A percentile compares a stretch with the other conserved stretches of the same genome.
Conservation (phyloP, 2,329 filamentous ascomycete species). For the Akanthomyces uredinophilus region DNA sequence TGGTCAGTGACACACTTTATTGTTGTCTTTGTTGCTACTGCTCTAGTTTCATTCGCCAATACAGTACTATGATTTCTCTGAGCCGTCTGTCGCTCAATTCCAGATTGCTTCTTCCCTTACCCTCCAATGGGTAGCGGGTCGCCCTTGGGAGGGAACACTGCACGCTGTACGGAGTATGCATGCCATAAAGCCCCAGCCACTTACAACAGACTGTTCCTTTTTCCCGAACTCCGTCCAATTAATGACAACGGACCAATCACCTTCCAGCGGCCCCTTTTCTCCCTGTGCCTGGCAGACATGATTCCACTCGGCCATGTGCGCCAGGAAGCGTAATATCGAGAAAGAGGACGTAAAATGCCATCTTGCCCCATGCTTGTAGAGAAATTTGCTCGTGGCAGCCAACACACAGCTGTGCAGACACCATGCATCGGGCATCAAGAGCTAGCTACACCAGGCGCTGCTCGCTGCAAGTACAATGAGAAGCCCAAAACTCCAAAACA, state of each 20-base stretch:
- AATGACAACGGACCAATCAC: background rate
- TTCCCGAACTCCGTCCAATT: background rate
- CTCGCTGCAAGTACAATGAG: no score
- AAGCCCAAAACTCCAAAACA: background rate
- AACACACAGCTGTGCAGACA: background rate
- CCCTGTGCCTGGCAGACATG: background rate
- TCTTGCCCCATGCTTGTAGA: no score
- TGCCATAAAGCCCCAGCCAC: background rate
- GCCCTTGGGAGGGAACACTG: no score
- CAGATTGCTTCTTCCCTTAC: background rate
- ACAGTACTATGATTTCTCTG: background rate
- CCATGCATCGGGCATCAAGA: background rate
- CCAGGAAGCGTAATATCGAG: background rate
- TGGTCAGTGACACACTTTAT: background rate
- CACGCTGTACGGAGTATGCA: background rate
- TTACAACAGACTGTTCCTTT: background rate
- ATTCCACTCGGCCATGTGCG: background rate
- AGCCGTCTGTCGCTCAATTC: background rate
- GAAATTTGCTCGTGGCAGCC: no score
- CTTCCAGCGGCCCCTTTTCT: background rate
- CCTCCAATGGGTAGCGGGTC: background rate
- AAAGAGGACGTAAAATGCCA: background rate
- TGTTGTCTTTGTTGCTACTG: no score
- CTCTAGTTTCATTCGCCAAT: no score
- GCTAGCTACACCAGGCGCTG: no score